These are phyloP conservation scores for Leccinum aurantiacum DNA, from an alignment of 768 basidiomycete species.

Conservation along the genomic window DNA sequence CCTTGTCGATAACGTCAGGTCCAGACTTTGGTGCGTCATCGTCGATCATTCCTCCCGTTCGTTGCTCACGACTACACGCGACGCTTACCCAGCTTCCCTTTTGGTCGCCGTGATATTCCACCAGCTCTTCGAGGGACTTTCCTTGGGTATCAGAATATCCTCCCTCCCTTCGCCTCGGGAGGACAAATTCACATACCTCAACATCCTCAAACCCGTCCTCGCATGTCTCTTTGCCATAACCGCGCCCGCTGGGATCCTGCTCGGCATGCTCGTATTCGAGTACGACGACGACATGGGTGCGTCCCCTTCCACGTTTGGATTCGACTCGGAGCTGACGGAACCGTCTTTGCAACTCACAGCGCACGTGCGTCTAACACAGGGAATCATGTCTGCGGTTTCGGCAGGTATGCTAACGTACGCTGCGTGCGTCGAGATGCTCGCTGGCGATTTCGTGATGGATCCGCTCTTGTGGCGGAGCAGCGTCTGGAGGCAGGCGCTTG, in stretches of 20 bases:
- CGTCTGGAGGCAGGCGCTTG: constrained; percentile 46
- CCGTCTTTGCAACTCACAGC: constrained; percentile 25
- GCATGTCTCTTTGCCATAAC: constrained; percentile 70
- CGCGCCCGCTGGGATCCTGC: constrained; percentile 64
- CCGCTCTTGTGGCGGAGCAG: constrained; percentile 44
- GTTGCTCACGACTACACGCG: constrained; percentile 1
- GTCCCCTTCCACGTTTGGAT: neutral
- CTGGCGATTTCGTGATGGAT: constrained; percentile 81
- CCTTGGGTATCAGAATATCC: constrained; percentile 78
- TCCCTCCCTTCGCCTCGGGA: constrained; percentile 49
- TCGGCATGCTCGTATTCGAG: constrained; percentile 53
- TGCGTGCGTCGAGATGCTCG: constrained; percentile 84
- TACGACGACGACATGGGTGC: constrained; percentile 31
- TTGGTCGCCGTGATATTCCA: constrained; percentile 70
- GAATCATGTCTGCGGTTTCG: constrained; percentile 77
- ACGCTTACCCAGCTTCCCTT: constrained; percentile 41
- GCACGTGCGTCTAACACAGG: constrained; percentile 58
- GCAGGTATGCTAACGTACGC: constrained; percentile 85
- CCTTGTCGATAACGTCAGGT: constrained; percentile 69
- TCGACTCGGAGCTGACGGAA: neutral
- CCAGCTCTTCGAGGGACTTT: constrained; percentile 82
- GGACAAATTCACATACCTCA: constrained; percentile 20
- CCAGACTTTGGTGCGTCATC: constrained; percentile 63
- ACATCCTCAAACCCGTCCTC: constrained; percentile 51
- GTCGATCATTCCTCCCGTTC: neutral